A percentile compares a stretch with the other conserved stretches of the same genome.
Evolutionary conservation across 2,329 filamentous ascomycete species (phyloP).

Genomic region (Alternaria solani): DNA sequence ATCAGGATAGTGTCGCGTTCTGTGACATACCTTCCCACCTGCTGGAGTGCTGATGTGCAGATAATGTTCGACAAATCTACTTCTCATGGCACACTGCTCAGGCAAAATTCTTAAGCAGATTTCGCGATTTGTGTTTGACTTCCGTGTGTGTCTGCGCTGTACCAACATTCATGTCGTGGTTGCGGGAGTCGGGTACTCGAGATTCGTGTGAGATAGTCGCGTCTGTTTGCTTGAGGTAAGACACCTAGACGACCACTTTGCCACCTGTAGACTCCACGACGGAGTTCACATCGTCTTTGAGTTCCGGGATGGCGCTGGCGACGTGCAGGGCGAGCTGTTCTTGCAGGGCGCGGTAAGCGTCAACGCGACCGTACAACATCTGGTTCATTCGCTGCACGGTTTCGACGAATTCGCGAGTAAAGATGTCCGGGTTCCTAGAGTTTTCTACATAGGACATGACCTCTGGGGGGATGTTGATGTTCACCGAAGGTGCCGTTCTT

Average conservation of each 20-base stretch:
- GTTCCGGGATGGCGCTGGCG: conserved; percentile 65
- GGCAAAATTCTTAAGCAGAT: neutral
- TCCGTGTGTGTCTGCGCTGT: neutral
- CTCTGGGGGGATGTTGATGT: conserved; percentile 66
- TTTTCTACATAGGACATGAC: conserved; percentile 70
- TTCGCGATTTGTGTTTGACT: neutral
- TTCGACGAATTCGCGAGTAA: conserved; percentile 71
- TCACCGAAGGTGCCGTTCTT: conserved; percentile 57
- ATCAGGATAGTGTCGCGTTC: neutral
- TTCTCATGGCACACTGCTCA: neutral
- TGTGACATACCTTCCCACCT: neutral
- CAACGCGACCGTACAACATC: conserved; percentile 66
- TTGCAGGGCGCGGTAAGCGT: conserved; percentile 66
- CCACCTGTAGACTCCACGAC: conserved; percentile 59
- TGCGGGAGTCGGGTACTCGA: neutral
- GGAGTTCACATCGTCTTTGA: conserved; percentile 61
- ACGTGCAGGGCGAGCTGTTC: conserved; percentile 67
- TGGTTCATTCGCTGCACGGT: conserved; percentile 69
- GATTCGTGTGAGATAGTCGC: neutral
- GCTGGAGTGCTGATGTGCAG: neutral
- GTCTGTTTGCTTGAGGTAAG: neutral
- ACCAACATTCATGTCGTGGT: neutral
- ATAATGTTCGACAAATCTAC: neutral
- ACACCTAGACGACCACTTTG: conserved; percentile 24
- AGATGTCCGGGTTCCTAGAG: conserved; percentile 71